A percentile compares a stretch with the other conserved stretches of the same genome.
These are phyloP conservation scores for Malus hybrid DNA, from an alignment of 331 rosid genomes.

Conservation along the genomic window DNA sequence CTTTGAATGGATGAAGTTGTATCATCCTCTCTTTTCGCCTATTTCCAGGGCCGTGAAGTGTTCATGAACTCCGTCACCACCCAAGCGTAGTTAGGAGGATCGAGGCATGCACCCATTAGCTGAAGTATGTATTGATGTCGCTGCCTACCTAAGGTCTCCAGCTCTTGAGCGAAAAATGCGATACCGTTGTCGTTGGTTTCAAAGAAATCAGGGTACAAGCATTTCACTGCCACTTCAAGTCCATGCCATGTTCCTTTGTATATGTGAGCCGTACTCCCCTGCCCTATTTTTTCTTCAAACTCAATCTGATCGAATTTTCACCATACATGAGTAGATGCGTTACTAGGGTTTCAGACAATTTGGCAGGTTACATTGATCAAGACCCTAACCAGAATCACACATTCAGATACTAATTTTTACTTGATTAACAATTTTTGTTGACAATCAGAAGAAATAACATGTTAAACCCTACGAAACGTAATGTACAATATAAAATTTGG, in stretches of 20 bases:
- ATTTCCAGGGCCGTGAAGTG: constrained; percentile 53
- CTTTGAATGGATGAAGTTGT: constrained; percentile 41
- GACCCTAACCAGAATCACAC: neutral
- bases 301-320: constrained; percentile 30
- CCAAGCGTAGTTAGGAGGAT: constrained; percentile 76
- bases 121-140: constrained; percentile 62
- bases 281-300: constrained; percentile 55
- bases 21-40: constrained; percentile 30
- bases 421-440: neutral
- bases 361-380: neutral
- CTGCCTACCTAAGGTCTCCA: constrained; percentile 55
- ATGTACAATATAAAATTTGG: too few relatives aligned
- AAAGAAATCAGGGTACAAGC: constrained; percentile 52
- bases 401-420: neutral
- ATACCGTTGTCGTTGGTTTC: constrained; percentile 37
- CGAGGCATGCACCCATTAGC: constrained; percentile 71
- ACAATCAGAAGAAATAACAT: neutral
- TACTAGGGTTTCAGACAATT: neutral
- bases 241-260: constrained; percentile 71
- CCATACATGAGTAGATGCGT: neutral
- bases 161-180: constrained; percentile 54
- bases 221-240: constrained; percentile 68
- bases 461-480: too few relatives aligned
- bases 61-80: constrained; percentile 47
- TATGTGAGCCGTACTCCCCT: constrained; percentile 65